Conservation (phyloP, 108 stramenopile species). For the Nitzschia sp. region DNA sequence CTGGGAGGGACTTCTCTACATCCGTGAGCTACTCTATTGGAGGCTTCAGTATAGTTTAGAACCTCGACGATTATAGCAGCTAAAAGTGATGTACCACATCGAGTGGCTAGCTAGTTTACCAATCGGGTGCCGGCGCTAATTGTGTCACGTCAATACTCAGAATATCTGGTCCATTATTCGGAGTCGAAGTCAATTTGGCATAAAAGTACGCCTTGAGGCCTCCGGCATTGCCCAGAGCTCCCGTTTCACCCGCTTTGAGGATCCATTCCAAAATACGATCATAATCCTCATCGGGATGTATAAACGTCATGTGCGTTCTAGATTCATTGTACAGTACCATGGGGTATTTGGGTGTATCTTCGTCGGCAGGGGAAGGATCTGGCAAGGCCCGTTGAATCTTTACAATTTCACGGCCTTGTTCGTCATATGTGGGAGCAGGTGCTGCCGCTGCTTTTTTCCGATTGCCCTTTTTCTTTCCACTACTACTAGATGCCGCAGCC, state of each 20-base stretch:
- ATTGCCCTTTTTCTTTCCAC: not conserved
- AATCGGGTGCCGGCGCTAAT: slow-evolving; percentile 48
- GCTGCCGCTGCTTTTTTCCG: slow-evolving; percentile 3
- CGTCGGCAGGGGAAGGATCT: not conserved
- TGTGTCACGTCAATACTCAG: slow-evolving; percentile 44
- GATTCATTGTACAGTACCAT: slow-evolving; percentile 65
- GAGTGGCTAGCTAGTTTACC: too few relatives aligned
- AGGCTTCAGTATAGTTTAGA: too few relatives aligned
- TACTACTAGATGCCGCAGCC: slow-evolving; percentile 13
- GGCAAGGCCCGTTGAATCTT: slow-evolving; percentile 70
- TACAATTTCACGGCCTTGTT: slow-evolving; percentile 34
- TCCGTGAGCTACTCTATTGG: too few relatives aligned
- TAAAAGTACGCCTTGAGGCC: slow-evolving; percentile 73
- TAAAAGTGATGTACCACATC: too few relatives aligned
- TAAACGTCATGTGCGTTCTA: slow-evolving; percentile 56
- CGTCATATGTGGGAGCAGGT: slow-evolving; percentile 4
- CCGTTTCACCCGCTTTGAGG: slow-evolving; percentile 35
- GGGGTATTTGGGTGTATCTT: slow-evolving; percentile 40
- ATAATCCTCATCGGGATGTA: slow-evolving; percentile 54
- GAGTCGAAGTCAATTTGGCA: slow-evolving; percentile 24
- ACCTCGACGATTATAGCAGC: too few relatives aligned
- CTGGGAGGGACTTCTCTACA: too few relatives aligned
- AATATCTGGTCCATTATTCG: slow-evolving; percentile 22
- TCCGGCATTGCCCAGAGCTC: slow-evolving; percentile 51
- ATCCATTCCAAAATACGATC: slow-evolving; percentile 49